Percentiles rank a stretch among this genome's conserved stretches.
phyloP scores from a whole-genome alignment of 805 yeast genomes.

The Blastobotrys peoriensis region DNA sequence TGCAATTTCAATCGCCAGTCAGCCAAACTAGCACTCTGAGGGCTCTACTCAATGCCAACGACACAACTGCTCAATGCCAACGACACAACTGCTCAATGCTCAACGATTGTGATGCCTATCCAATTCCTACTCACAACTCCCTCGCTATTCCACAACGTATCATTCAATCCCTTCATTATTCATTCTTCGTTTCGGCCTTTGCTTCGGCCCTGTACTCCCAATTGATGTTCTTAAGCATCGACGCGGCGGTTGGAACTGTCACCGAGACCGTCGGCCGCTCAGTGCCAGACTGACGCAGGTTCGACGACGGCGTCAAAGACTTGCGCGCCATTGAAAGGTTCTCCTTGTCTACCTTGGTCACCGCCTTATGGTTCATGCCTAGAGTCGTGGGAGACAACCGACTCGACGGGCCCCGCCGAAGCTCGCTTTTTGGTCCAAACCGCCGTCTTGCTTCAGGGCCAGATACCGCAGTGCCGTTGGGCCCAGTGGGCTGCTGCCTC shows the following conservation, averaged over 20 bases:
- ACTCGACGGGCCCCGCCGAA: slow-evolving; percentile 7
- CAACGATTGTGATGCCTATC: too few species aligned
- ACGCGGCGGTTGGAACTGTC: slow-evolving; percentile 7
- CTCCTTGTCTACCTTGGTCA: slow-evolving; percentile 15
- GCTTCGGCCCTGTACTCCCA: background rate
- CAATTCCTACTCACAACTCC: too few species aligned
- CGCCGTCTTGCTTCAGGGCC: background rate
- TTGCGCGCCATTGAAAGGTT: slow-evolving; percentile 3
- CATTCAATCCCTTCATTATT: too few species aligned
- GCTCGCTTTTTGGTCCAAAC: slow-evolving; percentile 16
- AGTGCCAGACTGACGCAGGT: slow-evolving; percentile 1
- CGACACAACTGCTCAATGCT: too few species aligned
- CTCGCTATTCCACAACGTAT: too few species aligned
- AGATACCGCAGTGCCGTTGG: background rate
- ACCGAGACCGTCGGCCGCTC: slow-evolving; percentile 5
- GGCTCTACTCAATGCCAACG: too few species aligned
- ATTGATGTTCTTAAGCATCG: slow-evolving; percentile 4
- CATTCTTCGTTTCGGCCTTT: too few species aligned
- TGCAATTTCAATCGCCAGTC: too few species aligned
- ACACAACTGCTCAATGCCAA: too few species aligned
- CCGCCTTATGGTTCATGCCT: slow-evolving; percentile 12
- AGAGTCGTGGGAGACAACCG: slow-evolving; percentile 7
- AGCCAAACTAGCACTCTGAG: too few species aligned
- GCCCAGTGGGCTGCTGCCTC: background rate
- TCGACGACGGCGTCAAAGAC: background rate